Evolutionary conservation across 495 filamentous ascomycete genomes (phyloP).

Genomic region (Xylaria bambusicola): DNA sequence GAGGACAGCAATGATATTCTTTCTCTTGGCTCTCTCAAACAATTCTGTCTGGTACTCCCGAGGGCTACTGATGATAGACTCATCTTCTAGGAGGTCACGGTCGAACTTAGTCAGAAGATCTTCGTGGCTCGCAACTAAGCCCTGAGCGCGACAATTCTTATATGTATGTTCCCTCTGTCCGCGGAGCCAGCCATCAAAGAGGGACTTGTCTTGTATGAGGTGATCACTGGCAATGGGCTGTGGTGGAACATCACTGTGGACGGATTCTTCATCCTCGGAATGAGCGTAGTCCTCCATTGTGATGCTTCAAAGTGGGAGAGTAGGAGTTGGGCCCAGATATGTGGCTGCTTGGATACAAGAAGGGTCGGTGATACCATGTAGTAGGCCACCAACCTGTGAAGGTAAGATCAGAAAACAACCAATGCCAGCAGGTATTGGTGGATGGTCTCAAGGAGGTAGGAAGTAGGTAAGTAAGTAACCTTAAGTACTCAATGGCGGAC

Average conservation of each 20-base stretch:
- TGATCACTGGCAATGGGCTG: not conserved
- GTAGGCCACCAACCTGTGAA: no score
- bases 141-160: slow-evolving; percentile 19
- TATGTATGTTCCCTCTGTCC: slow-evolving; percentile 30
- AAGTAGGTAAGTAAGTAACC: no score
- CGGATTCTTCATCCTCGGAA: slow-evolving; percentile 7
- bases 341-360: no score
- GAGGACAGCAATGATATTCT: slow-evolving; percentile 94
- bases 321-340: no score
- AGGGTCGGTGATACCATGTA: no score
- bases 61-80: slow-evolving; percentile 66
- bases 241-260: not conserved
- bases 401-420: no score
- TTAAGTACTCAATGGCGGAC: no score
- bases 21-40: slow-evolving; percentile 81
- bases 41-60: slow-evolving; percentile 92
- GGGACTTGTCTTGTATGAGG: slow-evolving; percentile 44
- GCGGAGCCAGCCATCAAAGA: slow-evolving; percentile 52
- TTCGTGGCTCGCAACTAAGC: slow-evolving; percentile 18
- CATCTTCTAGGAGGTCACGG: slow-evolving; percentile 30
- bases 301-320: not conserved
- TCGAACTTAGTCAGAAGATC: slow-evolving; percentile 28
- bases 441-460: no score
- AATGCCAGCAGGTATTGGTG: no score
- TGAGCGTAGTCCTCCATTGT: slow-evolving; percentile 9